Evolutionary conservation across 257 asterid genomes (phyloP).

Genomic region (Salvia rosmarinus): DNA sequence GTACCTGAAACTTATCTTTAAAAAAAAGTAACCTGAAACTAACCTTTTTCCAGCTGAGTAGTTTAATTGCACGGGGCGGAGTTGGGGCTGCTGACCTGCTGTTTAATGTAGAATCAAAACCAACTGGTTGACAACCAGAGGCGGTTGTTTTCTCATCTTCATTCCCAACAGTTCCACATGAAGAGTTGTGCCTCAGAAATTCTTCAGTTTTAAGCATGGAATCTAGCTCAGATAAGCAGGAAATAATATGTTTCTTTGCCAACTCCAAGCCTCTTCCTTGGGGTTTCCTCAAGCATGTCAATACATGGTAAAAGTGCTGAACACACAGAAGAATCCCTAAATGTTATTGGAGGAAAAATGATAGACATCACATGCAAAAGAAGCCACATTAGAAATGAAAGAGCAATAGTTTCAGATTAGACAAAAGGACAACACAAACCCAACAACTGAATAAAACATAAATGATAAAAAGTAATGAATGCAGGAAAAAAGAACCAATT

Average conservation of each 20-base stretch:
- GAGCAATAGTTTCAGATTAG: slow-evolving; percentile 1
- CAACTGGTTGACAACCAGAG: slow-evolving; percentile 87
- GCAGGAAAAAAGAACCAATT: slow-evolving; percentile 7
- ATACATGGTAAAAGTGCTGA: slow-evolving; percentile 89
- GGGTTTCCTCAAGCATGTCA: slow-evolving; percentile 82
- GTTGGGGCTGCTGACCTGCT: slow-evolving; percentile 96
- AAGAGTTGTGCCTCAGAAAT: slow-evolving; percentile 55
- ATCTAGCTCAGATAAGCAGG: slow-evolving; percentile 85
- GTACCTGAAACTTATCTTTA: too few relatives aligned
- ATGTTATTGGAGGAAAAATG: slow-evolving; percentile 35
- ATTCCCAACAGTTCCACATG: slow-evolving; percentile 42
- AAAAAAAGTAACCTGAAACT: slow-evolving; percentile 37
- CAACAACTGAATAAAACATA: slow-evolving; percentile 3
- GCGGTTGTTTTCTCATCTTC: slow-evolving; percentile 80
- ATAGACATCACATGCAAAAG: slow-evolving; percentile 21
- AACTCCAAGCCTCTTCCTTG: slow-evolving; percentile 98
- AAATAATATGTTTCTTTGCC: slow-evolving; percentile 83
- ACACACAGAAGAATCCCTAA: slow-evolving; percentile 36
- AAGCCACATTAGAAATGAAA: slow-evolving; percentile 5
- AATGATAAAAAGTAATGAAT: neutral
- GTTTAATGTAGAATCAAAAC: slow-evolving; percentile 93
- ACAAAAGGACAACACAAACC: slow-evolving; percentile 7
- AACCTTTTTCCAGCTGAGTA: slow-evolving; percentile 91
- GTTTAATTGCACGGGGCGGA: slow-evolving; percentile 89
- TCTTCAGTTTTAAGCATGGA: slow-evolving; percentile 74